Base-by-base conservation (phyloP, 768 basidiomycete species). In the Pleurotus tuber-regium region DNA sequence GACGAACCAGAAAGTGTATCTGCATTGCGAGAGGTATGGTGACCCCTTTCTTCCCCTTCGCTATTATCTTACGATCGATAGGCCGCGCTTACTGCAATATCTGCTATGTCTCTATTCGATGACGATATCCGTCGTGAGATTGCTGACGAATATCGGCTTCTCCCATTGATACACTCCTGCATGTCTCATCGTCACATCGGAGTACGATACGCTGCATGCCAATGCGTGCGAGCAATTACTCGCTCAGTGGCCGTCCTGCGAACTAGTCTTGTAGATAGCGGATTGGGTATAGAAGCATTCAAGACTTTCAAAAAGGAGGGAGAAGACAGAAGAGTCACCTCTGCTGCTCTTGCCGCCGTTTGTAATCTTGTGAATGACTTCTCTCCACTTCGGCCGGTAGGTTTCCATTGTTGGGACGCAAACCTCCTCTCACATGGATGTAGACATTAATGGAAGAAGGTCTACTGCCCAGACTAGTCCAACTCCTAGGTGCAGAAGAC, bases 341-440 rank as follows among this genome's bases (percentile, higher is more conserved):
- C 76, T 47, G 89, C 87, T 0, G 87, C 89, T 1, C 66, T 90
- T 1, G 77, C 83, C 0, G 86, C 83, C 4, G 77, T 96, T 3
- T 92, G 91, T 66, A 96, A 97, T 64, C 76, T 95, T 36, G 81
- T 95, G 6, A 86, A 84, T 47, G 89, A 92, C 48, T 93, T 91
- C 66, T 92, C 92, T 9, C 92, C 92, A 5, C 63, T 94, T 56
- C 73, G 84, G 54, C 69, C 74, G 48, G 90, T 92, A 58, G 58
- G 86, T 75, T 0, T 21, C 41, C 53, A 43, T 24, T 25, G 25
- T 36, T 29, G 43, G 52, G 42, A 31, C 42, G 7, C 35, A 19
- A 54, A 43, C 48, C 43, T 19, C 36, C 8, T 54, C 21, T 33
- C 51, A 24, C 44, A n/a, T 24, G 14, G 19, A n/a, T 4, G 47